phyloP scores from a whole-genome alignment of 805 yeast species.

The Yamadazyma philogaea region DNA sequence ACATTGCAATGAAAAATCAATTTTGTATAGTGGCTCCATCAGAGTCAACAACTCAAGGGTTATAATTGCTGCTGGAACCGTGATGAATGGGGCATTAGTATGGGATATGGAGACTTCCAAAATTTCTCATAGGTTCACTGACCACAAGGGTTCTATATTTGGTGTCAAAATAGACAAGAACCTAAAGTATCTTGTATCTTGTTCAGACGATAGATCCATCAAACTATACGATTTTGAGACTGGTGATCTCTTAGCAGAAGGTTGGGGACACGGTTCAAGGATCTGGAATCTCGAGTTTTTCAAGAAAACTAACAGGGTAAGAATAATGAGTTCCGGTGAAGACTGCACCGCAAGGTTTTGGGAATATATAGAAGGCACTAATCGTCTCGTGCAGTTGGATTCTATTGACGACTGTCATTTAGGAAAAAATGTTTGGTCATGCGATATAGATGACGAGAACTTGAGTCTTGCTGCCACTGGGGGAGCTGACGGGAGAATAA shows the following conservation, averaged over 20 bases:
- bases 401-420: constrained; percentile 64
- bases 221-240: constrained; percentile 63
- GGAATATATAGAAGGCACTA: constrained; percentile 41
- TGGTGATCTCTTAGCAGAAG: constrained; percentile 65
- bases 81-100: constrained; percentile 77
- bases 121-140: constrained; percentile 54
- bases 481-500: constrained; percentile 88
- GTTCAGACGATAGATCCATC: constrained; percentile 93
- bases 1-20: constrained; percentile 68
- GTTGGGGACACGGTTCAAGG: constrained; percentile 97
- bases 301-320: constrained; percentile 46
- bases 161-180: constrained; percentile 61
- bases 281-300: constrained; percentile 79
- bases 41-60: constrained; percentile 38
- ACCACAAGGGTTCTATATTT: constrained; percentile 92
- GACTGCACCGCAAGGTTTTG: constrained; percentile 84
- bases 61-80: constrained; percentile 85
- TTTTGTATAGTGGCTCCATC: constrained; percentile 83
- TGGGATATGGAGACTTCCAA: constrained; percentile 58
- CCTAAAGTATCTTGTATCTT: constrained; percentile 61
- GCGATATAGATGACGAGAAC: constrained; percentile 48
- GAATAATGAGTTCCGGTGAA: constrained; percentile 73
- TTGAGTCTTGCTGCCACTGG: constrained; percentile 67
- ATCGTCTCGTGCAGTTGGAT: constrained; percentile 37
- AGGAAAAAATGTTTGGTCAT: constrained; percentile 88